phyloP scores from a whole-genome alignment of 2,329 filamentous ascomycete genomes.

The Epichloe gansuensis region DNA sequence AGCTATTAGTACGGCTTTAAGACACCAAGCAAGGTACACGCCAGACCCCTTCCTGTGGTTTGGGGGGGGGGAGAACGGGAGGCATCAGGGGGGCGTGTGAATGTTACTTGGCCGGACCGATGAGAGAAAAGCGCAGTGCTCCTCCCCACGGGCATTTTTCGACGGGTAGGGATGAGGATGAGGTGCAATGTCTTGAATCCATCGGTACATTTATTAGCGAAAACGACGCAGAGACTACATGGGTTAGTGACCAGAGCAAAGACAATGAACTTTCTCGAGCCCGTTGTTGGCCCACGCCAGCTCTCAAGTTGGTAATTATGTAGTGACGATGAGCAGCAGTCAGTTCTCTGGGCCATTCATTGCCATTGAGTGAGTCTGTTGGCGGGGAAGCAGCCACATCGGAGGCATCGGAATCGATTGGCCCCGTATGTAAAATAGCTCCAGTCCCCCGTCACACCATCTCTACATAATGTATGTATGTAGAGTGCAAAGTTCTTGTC shows the following conservation, averaged over 20 bases:
- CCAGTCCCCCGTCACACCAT: not conserved
- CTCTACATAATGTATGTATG: not conserved
- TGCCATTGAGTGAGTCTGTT: not conserved
- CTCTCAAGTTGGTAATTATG: not conserved
- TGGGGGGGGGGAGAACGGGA: not conserved
- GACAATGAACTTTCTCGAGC: not conserved
- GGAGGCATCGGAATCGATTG: not conserved
- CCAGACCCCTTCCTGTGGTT: not conserved
- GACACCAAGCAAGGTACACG: slow-evolving; percentile 1
- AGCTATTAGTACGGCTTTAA: slow-evolving; percentile 3
- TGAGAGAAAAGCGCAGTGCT: not conserved
- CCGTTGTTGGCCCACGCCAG: not conserved
- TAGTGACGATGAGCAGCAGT: not conserved
- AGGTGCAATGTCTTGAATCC: not conserved
- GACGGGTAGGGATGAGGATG: not conserved
- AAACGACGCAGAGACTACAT: not conserved
- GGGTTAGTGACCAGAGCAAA: not conserved
- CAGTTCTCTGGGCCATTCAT: not conserved
- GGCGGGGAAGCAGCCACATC: not conserved
- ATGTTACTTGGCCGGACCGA: not conserved
- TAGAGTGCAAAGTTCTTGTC: not conserved
- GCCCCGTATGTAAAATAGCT: not conserved
- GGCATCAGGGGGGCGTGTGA: not conserved
- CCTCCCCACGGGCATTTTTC: slow-evolving; percentile 1
- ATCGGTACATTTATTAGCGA: slow-evolving; percentile 1